Conservation (phyloP, 257 asterid species). For the Rehmannia glutinosa region DNA sequence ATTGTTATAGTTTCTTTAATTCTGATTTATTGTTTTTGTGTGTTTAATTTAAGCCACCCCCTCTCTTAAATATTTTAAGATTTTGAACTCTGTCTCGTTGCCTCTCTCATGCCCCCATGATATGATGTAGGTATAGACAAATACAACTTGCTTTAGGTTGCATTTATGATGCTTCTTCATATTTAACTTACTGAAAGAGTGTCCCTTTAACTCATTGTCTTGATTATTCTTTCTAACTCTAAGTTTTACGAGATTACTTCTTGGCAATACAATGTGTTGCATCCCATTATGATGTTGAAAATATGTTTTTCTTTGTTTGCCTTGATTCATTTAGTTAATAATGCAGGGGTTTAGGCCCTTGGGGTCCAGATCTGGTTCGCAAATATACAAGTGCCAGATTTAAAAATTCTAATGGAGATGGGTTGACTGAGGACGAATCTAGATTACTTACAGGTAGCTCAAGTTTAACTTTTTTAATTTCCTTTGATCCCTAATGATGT, state of each 20-base stretch:
- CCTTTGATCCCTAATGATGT: background rate
- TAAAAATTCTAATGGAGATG: conserved; percentile 42
- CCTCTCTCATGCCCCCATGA: background rate
- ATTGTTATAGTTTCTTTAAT: too few relatives aligned
- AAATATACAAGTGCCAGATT: conserved; percentile 61
- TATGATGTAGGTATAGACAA: background rate
- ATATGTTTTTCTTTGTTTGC: background rate
- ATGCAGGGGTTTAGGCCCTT: conserved; percentile 79
- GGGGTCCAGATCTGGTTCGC: conserved; percentile 74
- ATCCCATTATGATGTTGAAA: background rate
- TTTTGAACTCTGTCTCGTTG: background rate
- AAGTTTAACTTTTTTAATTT: conserved; percentile 5
- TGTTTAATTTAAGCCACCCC: too few relatives aligned
- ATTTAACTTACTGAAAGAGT: too few relatives aligned
- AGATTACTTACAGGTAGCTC: conserved; percentile 56
- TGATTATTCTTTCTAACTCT: too few relatives aligned
- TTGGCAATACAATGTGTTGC: background rate
- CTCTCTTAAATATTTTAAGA: too few relatives aligned
- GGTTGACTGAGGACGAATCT: conserved; percentile 54
- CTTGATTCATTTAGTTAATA: background rate
- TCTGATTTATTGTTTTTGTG: too few relatives aligned
- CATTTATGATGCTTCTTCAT: background rate
- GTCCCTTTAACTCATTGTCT: too few relatives aligned
- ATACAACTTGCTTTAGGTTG: background rate
- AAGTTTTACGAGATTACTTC: too few relatives aligned